Evolutionary conservation across 306 rosid genomes (phyloP).

Genomic region (Dalbergia cultrata): DNA sequence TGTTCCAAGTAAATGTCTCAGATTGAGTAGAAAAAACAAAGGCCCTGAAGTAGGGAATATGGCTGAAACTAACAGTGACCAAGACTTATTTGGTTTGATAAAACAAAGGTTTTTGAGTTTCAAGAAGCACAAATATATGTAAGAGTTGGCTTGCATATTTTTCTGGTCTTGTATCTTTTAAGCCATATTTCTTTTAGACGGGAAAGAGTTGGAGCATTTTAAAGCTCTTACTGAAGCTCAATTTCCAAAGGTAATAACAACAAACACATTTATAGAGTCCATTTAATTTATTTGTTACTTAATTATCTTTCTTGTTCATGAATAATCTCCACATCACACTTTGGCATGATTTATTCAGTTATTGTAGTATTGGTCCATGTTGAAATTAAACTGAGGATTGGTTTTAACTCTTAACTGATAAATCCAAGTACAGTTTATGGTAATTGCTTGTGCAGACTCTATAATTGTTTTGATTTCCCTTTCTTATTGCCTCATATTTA

Average conservation of each 20-base stretch:
- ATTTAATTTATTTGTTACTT: constrained; percentile 7
- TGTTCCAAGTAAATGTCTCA: constrained; percentile 35
- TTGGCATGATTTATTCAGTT: not conserved
- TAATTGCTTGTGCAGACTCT: constrained; percentile 95
- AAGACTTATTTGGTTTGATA: constrained; percentile 69
- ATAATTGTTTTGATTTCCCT: too few species aligned
- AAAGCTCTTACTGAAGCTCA: constrained; percentile 78
- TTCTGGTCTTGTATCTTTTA: constrained; percentile 18
- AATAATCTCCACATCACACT: constrained; percentile 8
- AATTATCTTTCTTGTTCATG: constrained; percentile 2
- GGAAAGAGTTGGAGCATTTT: constrained; percentile 74
- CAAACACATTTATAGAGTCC: constrained; percentile 1
- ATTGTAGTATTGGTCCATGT: constrained; percentile 12
- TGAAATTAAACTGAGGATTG: constrained; percentile 28
- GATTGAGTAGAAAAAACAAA: constrained; percentile 36
- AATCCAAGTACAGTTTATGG: constrained; percentile 83
- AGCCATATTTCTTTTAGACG: constrained; percentile 51
- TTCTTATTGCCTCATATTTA: too few species aligned
- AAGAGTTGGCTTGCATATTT: constrained; percentile 49
- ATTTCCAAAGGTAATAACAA: constrained; percentile 71
- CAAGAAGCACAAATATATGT: constrained; percentile 75
- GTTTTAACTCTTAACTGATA: constrained; percentile 53
- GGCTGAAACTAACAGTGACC: constrained; percentile 46
- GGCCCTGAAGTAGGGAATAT: constrained; percentile 38
- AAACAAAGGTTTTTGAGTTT: constrained; percentile 74